A percentile compares a stretch with the other conserved stretches of the same genome.
These are phyloP conservation scores for Eucalyptus viminalis DNA, from an alignment of 345 rosid species.

Conservation along the genomic window DNA sequence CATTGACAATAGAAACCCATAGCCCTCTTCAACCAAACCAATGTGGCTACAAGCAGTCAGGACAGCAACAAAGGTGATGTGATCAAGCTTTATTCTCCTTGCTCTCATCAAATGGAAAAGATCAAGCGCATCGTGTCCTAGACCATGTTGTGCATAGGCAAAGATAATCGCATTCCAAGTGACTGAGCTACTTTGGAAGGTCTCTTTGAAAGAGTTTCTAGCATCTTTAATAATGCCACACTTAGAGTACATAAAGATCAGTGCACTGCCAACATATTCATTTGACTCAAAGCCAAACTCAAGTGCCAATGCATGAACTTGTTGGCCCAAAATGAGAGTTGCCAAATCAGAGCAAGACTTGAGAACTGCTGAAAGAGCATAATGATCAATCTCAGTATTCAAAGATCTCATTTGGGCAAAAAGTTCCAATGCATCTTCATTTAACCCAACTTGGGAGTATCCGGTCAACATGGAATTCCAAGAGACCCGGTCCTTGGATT, in stretches of 20 bases:
- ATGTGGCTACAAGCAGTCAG: conserved; percentile 76
- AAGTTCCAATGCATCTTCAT: conserved; percentile 44
- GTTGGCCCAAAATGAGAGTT: conserved; percentile 59
- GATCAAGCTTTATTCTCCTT: conserved; percentile 47
- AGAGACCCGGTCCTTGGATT: conserved; percentile 52
- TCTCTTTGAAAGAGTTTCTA: conserved; percentile 38
- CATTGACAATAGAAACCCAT: conserved; percentile 39
- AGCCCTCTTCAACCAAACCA: conserved; percentile 53
- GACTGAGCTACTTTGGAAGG: conserved; percentile 33
- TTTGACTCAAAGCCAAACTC: conserved; percentile 49
- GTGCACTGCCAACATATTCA: conserved; percentile 57
- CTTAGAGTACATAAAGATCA: conserved; percentile 71
- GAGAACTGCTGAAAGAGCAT: conserved; percentile 59
- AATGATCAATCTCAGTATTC: conserved; percentile 45
- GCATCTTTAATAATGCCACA: conserved; percentile 61
- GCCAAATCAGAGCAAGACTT: conserved; percentile 77
- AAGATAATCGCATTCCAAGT: conserved; percentile 69
- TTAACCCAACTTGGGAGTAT: conserved; percentile 38
- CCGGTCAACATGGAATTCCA: conserved; percentile 71
- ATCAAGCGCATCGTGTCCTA: conserved; percentile 39
- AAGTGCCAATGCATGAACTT: conserved; percentile 40
- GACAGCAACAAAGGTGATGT: conserved; percentile 62
- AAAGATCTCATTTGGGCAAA: conserved; percentile 38
- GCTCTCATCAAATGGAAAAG: conserved; percentile 47
- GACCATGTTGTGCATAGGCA: conserved; percentile 75